Evolutionary conservation across 140 eudicot genomes (phyloP), one percentile per base, ranked within the genome.

Genomic region (Anethum foeniculum): DNA sequence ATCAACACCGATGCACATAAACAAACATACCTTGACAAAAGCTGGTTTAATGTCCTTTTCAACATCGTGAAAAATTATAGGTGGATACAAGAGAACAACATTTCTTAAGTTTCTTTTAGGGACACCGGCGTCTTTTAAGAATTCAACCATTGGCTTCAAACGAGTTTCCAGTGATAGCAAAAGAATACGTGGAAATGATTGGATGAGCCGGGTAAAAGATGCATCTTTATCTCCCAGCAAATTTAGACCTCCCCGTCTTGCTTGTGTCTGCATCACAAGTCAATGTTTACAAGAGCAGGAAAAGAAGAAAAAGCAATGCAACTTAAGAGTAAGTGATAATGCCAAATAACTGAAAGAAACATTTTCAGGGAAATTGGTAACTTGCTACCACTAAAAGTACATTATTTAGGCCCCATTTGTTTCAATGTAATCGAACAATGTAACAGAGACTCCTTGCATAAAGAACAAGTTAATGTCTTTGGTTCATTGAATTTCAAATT

Each of bases 141-240:
- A 94, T 65, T 84, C 82, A 14, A 94, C 77, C 80, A 90, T 48
- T 11, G 88, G 93, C 83, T 86, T 86, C 79, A 90, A 46, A 54
- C 80, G 85, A 46, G 91, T 80, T 74, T 92, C 90, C n/a, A 88
- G 60, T 36, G 97, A 85, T 32, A 90, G 85, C 80, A 86, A 80
- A 60, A 94, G 98, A 74, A 94, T 91, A 32, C 90, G 90, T 2
- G 98, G 98, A 86, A 94, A 94, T 79, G 98, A 90, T 84, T 94
- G 92, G 58, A 94, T 89, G 39, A 94, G 89, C 85, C 82, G 82
- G 21, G 89, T 84, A 74, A 94, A 90, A 77, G 96, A 83, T 32
- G 87, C 86, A 44, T 89, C 88, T 81, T 86, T 87, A 13, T 81
- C 80, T 36, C 88, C 90, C 81, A 94, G 81, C 88, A 89, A 77